Evolutionary conservation across 352 stramenopile genomes (phyloP), one percentile per base, ranked within the genome.

Genomic region (Paralagenidium karlingii): DNA sequence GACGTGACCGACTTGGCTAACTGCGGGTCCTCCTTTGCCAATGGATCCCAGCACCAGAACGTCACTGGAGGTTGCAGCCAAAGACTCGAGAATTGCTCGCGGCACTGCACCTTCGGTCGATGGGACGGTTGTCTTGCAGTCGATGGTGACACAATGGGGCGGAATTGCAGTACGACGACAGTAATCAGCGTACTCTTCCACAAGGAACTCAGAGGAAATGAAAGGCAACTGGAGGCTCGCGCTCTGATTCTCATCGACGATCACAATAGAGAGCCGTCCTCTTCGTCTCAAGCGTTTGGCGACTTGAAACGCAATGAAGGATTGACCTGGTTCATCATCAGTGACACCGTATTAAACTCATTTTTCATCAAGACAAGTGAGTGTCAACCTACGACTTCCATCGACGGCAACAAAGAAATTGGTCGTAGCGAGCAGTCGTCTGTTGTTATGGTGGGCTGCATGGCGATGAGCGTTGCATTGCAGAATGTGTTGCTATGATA

Each of bases 301-400:
- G 18, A 71, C 38, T 24, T 77, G 60, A 22, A 84, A 84, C 9
- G 67, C 65, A 20, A 78, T 49, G 29, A 65, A 80, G 5, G 67
- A 68, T 50, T 84, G 70, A 10, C 70, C 67, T 84, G 30, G 29
- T n/a, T n/a, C n/a, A n/a, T n/a, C n/a, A n/a, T n/a, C n/a, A n/a
- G n/a, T 31, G 2, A 42, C 11, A 30, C 8, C 8, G 12, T 13
- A 11, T 1, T 30, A 47, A 30, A 13, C 3, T 30, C 8, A 38
- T 19, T 9, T 12, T 9, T 24, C 10, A 16, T 15, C 33, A 38
- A 16, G 10, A 16, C 15, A 34, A 1, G 13, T 20, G 1, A n/a
- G 19, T 12, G 5, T 1, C 10, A 12, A 51, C 70, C 20, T 68
- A 84, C 70, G 67, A 21, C 67, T 82, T n/a, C 70, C 67, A 20